These are phyloP conservation scores for Trebouxia sp. DNA, from an alignment of 139 green algal genomes.

Conservation along the genomic window DNA sequence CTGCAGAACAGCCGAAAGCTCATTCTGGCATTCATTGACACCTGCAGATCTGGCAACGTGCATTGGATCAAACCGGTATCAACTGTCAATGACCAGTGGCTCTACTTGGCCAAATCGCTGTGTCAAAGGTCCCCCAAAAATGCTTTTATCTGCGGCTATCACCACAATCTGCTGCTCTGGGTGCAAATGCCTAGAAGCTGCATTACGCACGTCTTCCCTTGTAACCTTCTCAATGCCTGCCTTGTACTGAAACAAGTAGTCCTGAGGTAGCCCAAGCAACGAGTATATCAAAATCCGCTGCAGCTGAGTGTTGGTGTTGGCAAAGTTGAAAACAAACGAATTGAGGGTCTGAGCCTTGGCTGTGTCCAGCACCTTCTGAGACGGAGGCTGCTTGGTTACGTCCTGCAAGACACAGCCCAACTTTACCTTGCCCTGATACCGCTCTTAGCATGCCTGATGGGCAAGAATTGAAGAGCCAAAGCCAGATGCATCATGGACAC, in stretches of 20 bases:
- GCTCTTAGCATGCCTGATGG: no score
- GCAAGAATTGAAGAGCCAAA: not conserved
- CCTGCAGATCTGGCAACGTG: no score
- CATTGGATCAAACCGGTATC: not conserved
- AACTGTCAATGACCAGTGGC: not conserved
- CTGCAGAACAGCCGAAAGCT: no score
- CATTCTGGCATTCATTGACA: no score
- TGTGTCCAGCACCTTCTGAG: conserved; percentile 32
- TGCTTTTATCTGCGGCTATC: conserved; percentile 52
- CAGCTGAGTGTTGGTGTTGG: conserved; percentile 60
- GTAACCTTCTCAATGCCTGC: conserved; percentile 57
- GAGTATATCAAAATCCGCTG: conserved; percentile 59
- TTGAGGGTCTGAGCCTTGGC: conserved; percentile 71
- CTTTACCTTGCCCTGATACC: not conserved
- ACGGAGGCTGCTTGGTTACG: not conserved
- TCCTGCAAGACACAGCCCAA: conserved; percentile 12
- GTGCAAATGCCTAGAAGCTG: conserved; percentile 67
- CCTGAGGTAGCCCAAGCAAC: conserved; percentile 73
- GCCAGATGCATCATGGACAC: not conserved
- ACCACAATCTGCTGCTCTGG: conserved; percentile 56
- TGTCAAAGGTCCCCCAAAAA: not conserved
- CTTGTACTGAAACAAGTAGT: conserved; percentile 66
- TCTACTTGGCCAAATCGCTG: not conserved
- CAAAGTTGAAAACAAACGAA: conserved; percentile 86
- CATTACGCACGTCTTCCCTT: conserved; percentile 49